Base-by-base conservation (phyloP, 345 rosid species). In the Combretum micranthum region DNA sequence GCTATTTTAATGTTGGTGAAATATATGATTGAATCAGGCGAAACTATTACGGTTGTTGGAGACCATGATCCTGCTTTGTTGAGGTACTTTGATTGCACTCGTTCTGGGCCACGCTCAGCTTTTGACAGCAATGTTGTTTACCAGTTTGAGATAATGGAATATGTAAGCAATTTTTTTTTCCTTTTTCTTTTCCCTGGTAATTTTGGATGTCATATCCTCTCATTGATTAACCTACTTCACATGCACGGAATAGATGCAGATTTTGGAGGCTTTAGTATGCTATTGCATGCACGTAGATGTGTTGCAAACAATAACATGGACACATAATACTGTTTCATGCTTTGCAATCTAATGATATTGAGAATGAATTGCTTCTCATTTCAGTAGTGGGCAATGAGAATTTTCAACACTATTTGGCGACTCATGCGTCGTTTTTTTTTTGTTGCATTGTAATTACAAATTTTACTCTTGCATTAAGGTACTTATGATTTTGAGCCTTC, bases 121-220 rank as follows among this genome's bases (percentile, higher is more conserved):
- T 93, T 93, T 65, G 99, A 89, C 62, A 79, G 79, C 80, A 78
- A 85, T 57, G 97, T 93, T 62, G 99, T 93, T 72, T 87, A 77
- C 60, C 96, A 93, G 64, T 93, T 89, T 64, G 96, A 89, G 86
- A 80, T 77, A 53, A 93, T 93, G 97, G 99, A 93, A 87, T 93
- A 85, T 73, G 97, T 93, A 66, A 66, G 70, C 55, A 52, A 18
- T n/a, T 44, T 13, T 14, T 44, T 37, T 65, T 6, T 43, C 10
- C 25, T 44, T n/a, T 18, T 52, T 19, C 20, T 37, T 16, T 32
- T 37, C 59, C 32, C 43, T 46, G 39, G 14, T 13, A 62, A 39
- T n/a, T 21, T 47, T 7, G 19, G 3, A 44, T 37, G 50, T 22
- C 6, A n/a, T 3, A 44, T 11, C 17, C 22, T 47, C 21, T 22